Base-by-base conservation (phyloP, 1,284 basidiomycete genomes). In the Cystobasidium pallidum region DNA sequence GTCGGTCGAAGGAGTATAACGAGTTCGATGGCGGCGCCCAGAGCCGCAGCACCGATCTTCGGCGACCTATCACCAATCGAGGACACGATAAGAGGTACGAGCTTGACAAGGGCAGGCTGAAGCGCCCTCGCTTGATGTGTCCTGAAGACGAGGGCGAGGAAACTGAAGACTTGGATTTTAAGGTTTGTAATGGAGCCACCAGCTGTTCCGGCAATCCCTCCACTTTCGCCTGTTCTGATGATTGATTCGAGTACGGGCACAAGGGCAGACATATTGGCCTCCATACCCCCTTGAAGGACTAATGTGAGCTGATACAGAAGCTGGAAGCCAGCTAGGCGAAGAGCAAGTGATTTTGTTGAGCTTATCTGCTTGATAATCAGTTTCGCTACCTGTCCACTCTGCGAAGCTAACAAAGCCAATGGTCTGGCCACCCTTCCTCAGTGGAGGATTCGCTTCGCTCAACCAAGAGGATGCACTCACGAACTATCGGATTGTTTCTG, bases 341-440 rank as follows among this genome's bases (percentile, higher is more conserved):
- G 91, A 0, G 86, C 81, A n/a, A 92, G 85, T 0, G 91, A 91
- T 82, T 93, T 96, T 4, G 87, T 81, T 1, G 88, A 88, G 73
- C 89, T 88, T 66, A 97, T 84, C 80, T 97, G 93, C 79, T 88
- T 89, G 55, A 94, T 85, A 19, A 95, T 85, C 2, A 88, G 87
- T 80, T 92, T 93, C 15, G 91, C 86, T 47, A 97, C 83, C 0
- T 86, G 81, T 2, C 91, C 89, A 2, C 93, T 88, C 76, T 93
- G 90, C 0, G 85, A 79, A 67, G 87, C 86, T 41, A 95, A 84
- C n/a, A 91, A 76, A 8, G 68, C 39, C 17, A 78, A 45, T 13
- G 76, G 77, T 30, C 75, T 75, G 36, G 39, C 1, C 28, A 21
- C 24, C 3, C 21, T 2, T 39, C 28, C 15, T n/a, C 21, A 24